Conservation (phyloP, 73 alveolate genomes). For the Stentor coeruleus region DNA sequence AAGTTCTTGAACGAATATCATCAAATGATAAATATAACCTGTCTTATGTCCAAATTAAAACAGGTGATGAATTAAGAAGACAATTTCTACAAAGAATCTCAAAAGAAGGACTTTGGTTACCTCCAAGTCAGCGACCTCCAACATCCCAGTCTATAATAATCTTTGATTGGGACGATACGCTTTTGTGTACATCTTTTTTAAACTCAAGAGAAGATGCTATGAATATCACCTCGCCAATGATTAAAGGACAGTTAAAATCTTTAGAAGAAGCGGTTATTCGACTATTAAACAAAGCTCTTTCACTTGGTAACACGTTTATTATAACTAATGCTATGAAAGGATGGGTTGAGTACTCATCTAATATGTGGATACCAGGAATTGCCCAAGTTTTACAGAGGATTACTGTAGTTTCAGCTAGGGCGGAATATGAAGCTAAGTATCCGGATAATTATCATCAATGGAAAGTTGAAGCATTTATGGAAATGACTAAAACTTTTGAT, state of each 20-base stretch:
- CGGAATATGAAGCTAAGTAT: slow-evolving; percentile 82
- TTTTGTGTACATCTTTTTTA: slow-evolving; percentile 90
- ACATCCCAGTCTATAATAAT: slow-evolving; percentile 73
- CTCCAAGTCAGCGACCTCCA: slow-evolving; percentile 59
- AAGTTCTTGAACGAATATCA: background rate
- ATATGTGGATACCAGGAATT: slow-evolving; percentile 71
- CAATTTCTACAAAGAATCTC: slow-evolving; percentile 50
- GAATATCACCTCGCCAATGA: slow-evolving; percentile 37
- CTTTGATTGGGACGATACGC: slow-evolving; percentile 99
- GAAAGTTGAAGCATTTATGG: slow-evolving; percentile 88
- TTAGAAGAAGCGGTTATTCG: slow-evolving; percentile 44
- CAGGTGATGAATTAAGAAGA: slow-evolving; percentile 43
- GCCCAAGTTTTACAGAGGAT: slow-evolving; percentile 54
- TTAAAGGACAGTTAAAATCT: slow-evolving; percentile 27
- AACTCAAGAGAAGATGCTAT: slow-evolving; percentile 66
- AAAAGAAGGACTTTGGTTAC: slow-evolving; percentile 56
- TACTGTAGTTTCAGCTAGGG: slow-evolving; percentile 85
- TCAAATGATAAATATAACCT: background rate
- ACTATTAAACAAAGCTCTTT: background rate
- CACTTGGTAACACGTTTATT: slow-evolving; percentile 75
- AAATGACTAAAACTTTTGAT: slow-evolving; percentile 66
- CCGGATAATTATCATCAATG: slow-evolving; percentile 85
- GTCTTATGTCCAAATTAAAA: background rate
- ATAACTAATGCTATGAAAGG: slow-evolving; percentile 99
- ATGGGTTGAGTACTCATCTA: slow-evolving; percentile 97